Percentiles rank a stretch among this genome's conserved stretches.
Evolutionary conservation across 179 eudicot genomes (phyloP).

Genomic region (Sideroxylon spinosum): DNA sequence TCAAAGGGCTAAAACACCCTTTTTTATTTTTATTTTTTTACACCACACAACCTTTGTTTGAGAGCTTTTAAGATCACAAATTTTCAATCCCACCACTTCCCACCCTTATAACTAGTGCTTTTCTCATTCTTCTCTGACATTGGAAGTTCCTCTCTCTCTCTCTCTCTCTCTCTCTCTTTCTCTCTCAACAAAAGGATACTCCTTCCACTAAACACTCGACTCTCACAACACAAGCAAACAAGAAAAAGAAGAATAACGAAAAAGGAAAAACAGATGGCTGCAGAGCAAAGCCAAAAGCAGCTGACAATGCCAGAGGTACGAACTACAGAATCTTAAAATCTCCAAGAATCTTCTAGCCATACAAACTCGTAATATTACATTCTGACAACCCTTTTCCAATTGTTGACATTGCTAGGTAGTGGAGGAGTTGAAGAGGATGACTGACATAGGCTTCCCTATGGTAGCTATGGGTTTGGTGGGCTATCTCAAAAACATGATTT

Average conservation of each 20-base stretch:
- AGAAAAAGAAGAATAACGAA: constrained; percentile 17
- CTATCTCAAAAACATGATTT: constrained; percentile 69
- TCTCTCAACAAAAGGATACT: constrained; percentile 4
- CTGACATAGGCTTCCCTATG: constrained; percentile 58
- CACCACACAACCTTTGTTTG: not conserved
- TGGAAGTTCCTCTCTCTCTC: constrained; percentile 14
- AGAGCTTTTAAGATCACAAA: constrained; percentile 10
- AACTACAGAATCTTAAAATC: constrained; percentile 15
- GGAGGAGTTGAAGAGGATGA: constrained; percentile 62
- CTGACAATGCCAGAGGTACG: constrained; percentile 55
- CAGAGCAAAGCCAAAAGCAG: constrained; percentile 32
- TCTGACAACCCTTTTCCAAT: constrained; percentile 8
- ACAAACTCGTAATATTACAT: not conserved
- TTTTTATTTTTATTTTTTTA: not conserved
- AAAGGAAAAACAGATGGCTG: constrained; percentile 31
- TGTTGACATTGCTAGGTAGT: constrained; percentile 29
- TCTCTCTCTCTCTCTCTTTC: constrained; percentile 19
- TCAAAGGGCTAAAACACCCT: not conserved
- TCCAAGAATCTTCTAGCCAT: not conserved
- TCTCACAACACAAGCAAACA: constrained; percentile 21
- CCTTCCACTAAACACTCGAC: constrained; percentile 4
- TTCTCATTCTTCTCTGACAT: constrained; percentile 8
- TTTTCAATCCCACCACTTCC: constrained; percentile 17
- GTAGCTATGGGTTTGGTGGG: constrained; percentile 56
- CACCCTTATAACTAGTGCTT: constrained; percentile 29